Percentiles rank a stretch among this genome's conserved stretches.
These are phyloP conservation scores for Backusella circina DNA, from an alignment of 192 early-diverging fungal species.

Conservation along the genomic window DNA sequence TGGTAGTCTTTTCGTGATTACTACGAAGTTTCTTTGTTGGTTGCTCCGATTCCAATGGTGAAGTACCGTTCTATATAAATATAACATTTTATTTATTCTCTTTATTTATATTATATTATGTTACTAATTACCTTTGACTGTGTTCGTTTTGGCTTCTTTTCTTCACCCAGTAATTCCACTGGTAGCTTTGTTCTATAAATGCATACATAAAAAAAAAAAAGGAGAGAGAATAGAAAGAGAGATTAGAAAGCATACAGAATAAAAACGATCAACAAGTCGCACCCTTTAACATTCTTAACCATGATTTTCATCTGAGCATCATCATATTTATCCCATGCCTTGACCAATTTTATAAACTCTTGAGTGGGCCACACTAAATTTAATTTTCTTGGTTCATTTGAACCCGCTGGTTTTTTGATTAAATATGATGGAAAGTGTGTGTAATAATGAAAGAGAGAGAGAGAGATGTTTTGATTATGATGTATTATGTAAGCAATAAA, in stretches of 20 bases:
- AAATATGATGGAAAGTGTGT: not conserved
- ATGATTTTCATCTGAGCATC: slow-evolving; percentile 61
- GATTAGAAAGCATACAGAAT: not conserved
- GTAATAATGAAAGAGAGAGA: not conserved
- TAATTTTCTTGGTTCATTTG: slow-evolving; percentile 57
- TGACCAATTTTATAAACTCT: slow-evolving; percentile 83
- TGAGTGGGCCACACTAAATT: slow-evolving; percentile 79
- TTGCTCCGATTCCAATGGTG: not conserved
- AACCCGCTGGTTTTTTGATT: slow-evolving; percentile 22
- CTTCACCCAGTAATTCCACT: slow-evolving; percentile 12
- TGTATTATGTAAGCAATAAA: not conserved
- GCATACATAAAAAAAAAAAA: not conserved
- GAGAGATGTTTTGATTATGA: not conserved
- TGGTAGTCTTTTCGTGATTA: not conserved
- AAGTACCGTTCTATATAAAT: not conserved
- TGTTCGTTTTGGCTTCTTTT: slow-evolving; percentile 24
- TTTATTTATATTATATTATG: not conserved
- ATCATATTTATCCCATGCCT: slow-evolving; percentile 77
- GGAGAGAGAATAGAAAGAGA: not conserved
- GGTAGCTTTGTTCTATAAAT: slow-evolving; percentile 13
- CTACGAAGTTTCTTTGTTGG: not conserved
- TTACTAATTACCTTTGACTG: slow-evolving; percentile 15
- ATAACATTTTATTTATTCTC: not conserved
- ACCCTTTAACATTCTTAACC: slow-evolving; percentile 59
- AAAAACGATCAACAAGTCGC: not conserved